Base-by-base conservation (phyloP, 2,329 filamentous ascomycete species). In the Coniella lustricola region DNA sequence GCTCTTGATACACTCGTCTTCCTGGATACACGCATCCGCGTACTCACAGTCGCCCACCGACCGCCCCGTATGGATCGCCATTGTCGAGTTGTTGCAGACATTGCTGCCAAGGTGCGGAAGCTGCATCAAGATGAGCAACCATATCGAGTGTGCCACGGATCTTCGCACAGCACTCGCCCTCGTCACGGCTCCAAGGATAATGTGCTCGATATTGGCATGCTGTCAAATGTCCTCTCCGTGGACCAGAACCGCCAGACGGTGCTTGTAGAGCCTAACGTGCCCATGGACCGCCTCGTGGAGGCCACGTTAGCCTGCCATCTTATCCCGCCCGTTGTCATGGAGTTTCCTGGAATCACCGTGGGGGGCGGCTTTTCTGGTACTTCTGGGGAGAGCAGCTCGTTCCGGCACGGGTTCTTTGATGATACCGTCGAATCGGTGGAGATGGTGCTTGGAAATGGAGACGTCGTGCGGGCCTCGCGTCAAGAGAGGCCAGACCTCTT, bases 131-230 rank as follows among this genome's bases (percentile, higher is more conserved):
- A 57, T 7, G 62, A 67, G 50, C 63, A 70, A 59, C 77, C 82
- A 2, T 90, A 87, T 64, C 76, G 84, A n/a, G 82, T 90, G 60
- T 85, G 81, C 57, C 85, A 90, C 65, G 86, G 86, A 52, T 81
- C 83, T 0, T 89, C 85, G 21, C 89, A 87, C 67, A 87, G 81
- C 64, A 90, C 86, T 33, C 81, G 86, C 7, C 74, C 75, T 21
- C 72, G 73, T 7, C 66, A 69, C 17, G 71, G 72, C 25, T 65
- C 64, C 39, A 60, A 64, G 12, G 71, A 73, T 60, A 77, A 77
- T 57, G 76, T 80, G 9, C 71, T 90, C 48, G 83, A 88, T 62
- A 88, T 83, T 33, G 84, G 81, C 63, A 59, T 62, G 3, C 74
- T 90, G 9, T 74, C 71, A 54, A 73, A 77, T 62, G 76, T 90